Evolutionary conservation across 208 protist genomes (phyloP), one percentile per base, ranked within the genome.

Genomic region (Trypanosoma scelopori): DNA sequence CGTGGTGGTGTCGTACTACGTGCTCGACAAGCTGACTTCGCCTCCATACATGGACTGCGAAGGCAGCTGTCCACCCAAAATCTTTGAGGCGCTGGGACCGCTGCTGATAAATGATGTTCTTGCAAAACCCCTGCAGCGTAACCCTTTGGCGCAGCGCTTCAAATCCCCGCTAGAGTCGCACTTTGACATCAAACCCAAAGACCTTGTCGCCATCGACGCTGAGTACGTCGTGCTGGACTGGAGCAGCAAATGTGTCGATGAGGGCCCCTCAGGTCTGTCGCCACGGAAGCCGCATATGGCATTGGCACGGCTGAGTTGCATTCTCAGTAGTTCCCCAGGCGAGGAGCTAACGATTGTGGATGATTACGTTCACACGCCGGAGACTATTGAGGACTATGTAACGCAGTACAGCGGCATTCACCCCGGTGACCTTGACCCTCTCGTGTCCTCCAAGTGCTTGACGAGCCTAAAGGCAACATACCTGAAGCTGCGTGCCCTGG

Each of bases 381-480:
- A 96, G 62, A 76, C 85, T 57, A 90, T 96, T 72, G 75, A 88
- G 55, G 85, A 96, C 78, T 96, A 96, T 60, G 90, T 96, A 52
- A 96, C 90, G 56, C 84, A 92, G 76, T 96, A 89, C 87, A 92
- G 85, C 74, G 97, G 97, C 63, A 98, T 99, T 61, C 74, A 97
- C 66, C 94, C 93, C 12, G 96, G 96, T 42, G 97, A 99, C 78
- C 83, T 99, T 20, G 95, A 98, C 63, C 88, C 94, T 9, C 70
- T 87, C 4, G 55, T 87, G 41, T 98, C 94, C 9, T 77, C 79
- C 20, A 94, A 98, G 71, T 81, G 88, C 66, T 58, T 99, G n/a
- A 97, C 94, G 12, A 93, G 91, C 13, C 80, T 98, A 55, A 99
- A 99, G 79, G 80, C 85, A 18, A 93, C 87, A 9, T 98, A 98